A percentile compares a stretch with the other conserved stretches of the same genome.
Evolutionary conservation across 2,329 filamentous ascomycete species (phyloP).

Genomic region (Mariannaea elegans): DNA sequence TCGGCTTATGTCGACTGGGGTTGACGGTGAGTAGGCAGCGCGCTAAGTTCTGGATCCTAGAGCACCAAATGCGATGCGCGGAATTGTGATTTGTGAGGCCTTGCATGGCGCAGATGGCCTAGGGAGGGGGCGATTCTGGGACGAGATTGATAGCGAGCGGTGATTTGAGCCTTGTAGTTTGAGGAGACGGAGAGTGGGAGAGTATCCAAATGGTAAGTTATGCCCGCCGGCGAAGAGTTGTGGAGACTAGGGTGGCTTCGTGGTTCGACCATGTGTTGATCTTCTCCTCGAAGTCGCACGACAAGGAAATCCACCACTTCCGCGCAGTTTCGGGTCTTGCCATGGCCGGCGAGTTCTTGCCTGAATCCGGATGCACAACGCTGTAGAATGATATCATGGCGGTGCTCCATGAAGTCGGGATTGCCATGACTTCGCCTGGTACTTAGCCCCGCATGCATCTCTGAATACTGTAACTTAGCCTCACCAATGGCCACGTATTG

Average conservation of each 20-base stretch:
- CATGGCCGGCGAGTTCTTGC: constrained; percentile 24
- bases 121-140: background rate
- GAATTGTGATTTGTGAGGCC: constrained; percentile 16
- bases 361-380: constrained; percentile 27
- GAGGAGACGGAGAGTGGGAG: constrained; percentile 15
- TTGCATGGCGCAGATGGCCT: constrained; percentile 9
- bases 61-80: constrained; percentile 25
- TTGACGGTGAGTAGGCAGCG: constrained; percentile 26
- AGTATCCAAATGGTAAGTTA: constrained; percentile 15
- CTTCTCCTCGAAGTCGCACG: constrained; percentile 37
- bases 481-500: too few species aligned
- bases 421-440: constrained; percentile 10
- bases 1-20: constrained; percentile 26
- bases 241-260: constrained; percentile 30
- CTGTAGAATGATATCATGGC: constrained; percentile 47
- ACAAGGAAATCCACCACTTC: constrained; percentile 33
- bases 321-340: constrained; percentile 23
- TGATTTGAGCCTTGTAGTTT: constrained; percentile 21
- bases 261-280: constrained; percentile 42
- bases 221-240: constrained; percentile 24
- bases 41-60: constrained; percentile 29
- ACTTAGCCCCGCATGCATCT: constrained; percentile 7
- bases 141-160: constrained; percentile 15
- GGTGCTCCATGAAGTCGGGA: constrained; percentile 5
- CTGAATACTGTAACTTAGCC: background rate